Conservation (phyloP, 2,329 filamentous ascomycete species). For the Plenodomus tracheiphilus region DNA sequence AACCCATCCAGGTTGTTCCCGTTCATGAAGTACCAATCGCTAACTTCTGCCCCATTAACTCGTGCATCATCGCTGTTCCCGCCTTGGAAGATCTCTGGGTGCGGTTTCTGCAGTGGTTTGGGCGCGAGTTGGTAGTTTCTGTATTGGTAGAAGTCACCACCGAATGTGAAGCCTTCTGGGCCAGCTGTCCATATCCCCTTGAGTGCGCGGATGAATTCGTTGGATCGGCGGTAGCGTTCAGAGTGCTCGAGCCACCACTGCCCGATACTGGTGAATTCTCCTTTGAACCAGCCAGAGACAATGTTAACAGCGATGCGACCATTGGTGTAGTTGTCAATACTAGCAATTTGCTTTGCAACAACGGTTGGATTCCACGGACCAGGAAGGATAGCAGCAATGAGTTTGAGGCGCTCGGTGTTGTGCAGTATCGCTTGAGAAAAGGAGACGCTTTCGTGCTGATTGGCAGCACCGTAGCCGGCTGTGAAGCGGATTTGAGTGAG, state of each 20-base stretch:
- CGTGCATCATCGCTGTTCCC: constrained; percentile 57
- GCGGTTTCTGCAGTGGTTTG: constrained; percentile 55
- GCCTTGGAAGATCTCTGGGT: constrained; percentile 59
- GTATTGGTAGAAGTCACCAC: constrained; percentile 59
- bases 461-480: constrained; percentile 52
- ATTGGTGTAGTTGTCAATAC: constrained; percentile 57
- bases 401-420: constrained; percentile 52
- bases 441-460: constrained; percentile 58
- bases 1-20: constrained; percentile 60
- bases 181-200: constrained; percentile 55
- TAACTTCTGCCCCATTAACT: constrained; percentile 53
- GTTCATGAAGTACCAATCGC: constrained; percentile 61
- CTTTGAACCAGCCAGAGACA: constrained; percentile 59
- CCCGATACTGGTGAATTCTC: constrained; percentile 56
- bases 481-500: constrained; percentile 59
- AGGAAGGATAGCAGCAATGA: constrained; percentile 57
- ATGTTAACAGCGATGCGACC: constrained; percentile 58
- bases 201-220: constrained; percentile 57
- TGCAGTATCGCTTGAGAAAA: constrained; percentile 55
- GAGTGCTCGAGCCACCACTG: constrained; percentile 61
- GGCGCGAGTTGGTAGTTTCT: constrained; percentile 55
- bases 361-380: constrained; percentile 45
- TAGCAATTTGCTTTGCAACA: constrained; percentile 58
- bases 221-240: constrained; percentile 54
- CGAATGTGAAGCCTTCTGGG: constrained; percentile 53